Evolutionary conservation across 2,329 filamentous ascomycete genomes (phyloP).

Genomic region (Tolypocladium paradoxum): DNA sequence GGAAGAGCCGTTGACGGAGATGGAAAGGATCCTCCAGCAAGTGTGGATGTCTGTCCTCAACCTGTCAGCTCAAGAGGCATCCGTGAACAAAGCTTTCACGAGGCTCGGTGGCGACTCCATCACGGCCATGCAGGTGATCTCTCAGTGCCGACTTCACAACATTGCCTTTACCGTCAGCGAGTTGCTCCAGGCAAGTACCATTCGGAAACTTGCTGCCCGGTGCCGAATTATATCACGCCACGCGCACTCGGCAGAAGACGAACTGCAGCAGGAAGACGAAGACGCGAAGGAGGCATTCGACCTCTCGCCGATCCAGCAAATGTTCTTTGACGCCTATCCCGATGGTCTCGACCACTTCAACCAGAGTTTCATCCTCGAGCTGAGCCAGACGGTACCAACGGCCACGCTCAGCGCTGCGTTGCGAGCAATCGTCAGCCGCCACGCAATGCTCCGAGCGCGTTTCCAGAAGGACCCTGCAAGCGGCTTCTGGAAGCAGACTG

Average conservation of each 20-base stretch:
- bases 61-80: slow-evolving; percentile 16
- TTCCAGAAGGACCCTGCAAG: slow-evolving; percentile 8
- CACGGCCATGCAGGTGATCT: slow-evolving; percentile 29
- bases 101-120: slow-evolving; percentile 33
- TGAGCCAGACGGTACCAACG: slow-evolving; percentile 10
- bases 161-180: slow-evolving; percentile 20
- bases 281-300: slow-evolving; percentile 21
- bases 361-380: slow-evolving; percentile 29
- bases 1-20: not conserved
- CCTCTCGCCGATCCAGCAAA: slow-evolving; percentile 31
- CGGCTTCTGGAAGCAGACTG: slow-evolving; percentile 12
- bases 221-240: not conserved
- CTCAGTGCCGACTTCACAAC: slow-evolving; percentile 21
- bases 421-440: slow-evolving; percentile 15
- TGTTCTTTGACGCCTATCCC: slow-evolving; percentile 26
- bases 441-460: slow-evolving; percentile 25
- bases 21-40: slow-evolving; percentile 2
- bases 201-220: slow-evolving; percentile 13
- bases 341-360: slow-evolving; percentile 27
- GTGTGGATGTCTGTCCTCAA: slow-evolving; percentile 32
- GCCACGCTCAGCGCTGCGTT: slow-evolving; percentile 11
- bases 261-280: slow-evolving; percentile 1
- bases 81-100: slow-evolving; percentile 23
- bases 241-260: not conserved
- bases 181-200: slow-evolving; percentile 18